These are phyloP conservation scores for Metschnikowia sp. DNA, from an alignment of 805 yeast genomes.

Conservation along the genomic window DNA sequence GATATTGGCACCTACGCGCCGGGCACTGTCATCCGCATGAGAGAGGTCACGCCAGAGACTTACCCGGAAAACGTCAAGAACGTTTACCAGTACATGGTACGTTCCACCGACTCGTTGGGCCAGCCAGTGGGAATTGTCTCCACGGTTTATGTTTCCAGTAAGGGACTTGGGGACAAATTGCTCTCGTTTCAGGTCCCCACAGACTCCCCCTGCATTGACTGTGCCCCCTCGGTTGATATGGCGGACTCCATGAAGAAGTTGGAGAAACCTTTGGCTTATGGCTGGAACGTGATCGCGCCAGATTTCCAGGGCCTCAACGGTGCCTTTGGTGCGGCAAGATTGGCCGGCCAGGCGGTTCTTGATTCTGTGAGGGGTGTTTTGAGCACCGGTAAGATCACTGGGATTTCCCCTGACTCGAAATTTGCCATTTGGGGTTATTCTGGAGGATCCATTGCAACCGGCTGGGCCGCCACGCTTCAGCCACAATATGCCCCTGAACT, in stretches of 20 bases:
- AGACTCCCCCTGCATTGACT: constrained; percentile 20
- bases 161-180: constrained; percentile 19
- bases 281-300: constrained; percentile 34
- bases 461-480: constrained; percentile 39
- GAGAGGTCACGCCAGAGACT: constrained; percentile 2
- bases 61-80: constrained; percentile 8
- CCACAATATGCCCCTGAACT: constrained; percentile 37
- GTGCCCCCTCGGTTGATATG: constrained; percentile 22
- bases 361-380: constrained; percentile 32
- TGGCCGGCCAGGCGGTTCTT: constrained; percentile 30
- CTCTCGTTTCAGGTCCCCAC: constrained; percentile 21
- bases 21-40: constrained; percentile 9
- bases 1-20: constrained; percentile 1
- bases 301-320: constrained; percentile 35
- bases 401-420: constrained; percentile 18
- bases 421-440: constrained; percentile 35
- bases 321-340: constrained; percentile 31
- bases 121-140: constrained; percentile 22
- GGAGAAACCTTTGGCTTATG: constrained; percentile 19
- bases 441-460: constrained; percentile 37
- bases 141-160: constrained; percentile 20
- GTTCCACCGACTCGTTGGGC: constrained; percentile 21
- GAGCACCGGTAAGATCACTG: constrained; percentile 17
- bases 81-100: constrained; percentile 22
- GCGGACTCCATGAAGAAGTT: constrained; percentile 16